Evolutionary conservation across 176 grass and related monocot genomes (phyloP).

Genomic region (Chrysopogon serrulatus): DNA sequence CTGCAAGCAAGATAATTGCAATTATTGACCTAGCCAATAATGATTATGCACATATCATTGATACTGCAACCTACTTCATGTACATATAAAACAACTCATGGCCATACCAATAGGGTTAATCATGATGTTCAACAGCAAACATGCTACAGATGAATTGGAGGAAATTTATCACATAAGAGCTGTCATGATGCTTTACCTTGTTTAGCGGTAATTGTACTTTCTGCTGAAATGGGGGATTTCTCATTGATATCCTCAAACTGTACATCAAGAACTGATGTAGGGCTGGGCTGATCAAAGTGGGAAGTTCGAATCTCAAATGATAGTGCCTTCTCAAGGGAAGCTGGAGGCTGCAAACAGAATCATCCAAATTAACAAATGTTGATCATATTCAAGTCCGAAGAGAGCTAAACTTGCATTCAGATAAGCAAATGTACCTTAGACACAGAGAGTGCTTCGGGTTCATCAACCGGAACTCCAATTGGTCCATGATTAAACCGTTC

Average conservation of each 20-base stretch:
- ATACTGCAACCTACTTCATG: constrained; percentile 9
- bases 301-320: constrained; percentile 38
- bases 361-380: constrained; percentile 7
- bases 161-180: not conserved
- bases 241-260: constrained; percentile 62
- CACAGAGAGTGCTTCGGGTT: constrained; percentile 13
- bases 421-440: constrained; percentile 37
- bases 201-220: constrained; percentile 28
- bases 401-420: not conserved
- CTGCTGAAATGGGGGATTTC: constrained; percentile 45
- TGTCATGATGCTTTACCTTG: constrained; percentile 45
- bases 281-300: constrained; percentile 79
- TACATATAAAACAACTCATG: not conserved
- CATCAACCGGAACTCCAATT: constrained; percentile 19
- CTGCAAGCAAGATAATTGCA: constrained; percentile 34
- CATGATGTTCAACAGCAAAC: constrained; percentile 7
- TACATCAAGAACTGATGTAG: constrained; percentile 90
- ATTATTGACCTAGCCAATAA: constrained; percentile 19
- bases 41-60: constrained; percentile 19
- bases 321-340: constrained; percentile 39
- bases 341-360: constrained; percentile 30
- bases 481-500: constrained; percentile 5
- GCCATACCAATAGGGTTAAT: constrained; percentile 14
- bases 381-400: not conserved
- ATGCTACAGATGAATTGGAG: not conserved